These are phyloP conservation scores for Myriosclerotinia curreyana DNA, from an alignment of 2,329 filamentous ascomycete species.

Conservation along the genomic window DNA sequence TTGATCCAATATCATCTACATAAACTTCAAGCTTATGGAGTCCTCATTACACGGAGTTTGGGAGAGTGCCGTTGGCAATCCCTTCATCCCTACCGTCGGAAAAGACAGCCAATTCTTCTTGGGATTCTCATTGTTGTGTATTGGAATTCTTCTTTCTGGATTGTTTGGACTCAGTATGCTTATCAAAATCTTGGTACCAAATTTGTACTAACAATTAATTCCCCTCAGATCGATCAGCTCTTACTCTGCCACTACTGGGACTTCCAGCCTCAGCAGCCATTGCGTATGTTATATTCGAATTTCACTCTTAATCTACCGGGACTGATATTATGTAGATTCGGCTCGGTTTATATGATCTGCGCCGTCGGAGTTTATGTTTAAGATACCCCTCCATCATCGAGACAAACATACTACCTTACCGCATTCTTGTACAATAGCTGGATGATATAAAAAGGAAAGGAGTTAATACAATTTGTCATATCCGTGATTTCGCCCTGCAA, in stretches of 20 bases:
- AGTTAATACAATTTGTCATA: constrained; percentile 23
- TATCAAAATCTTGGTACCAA: background rate
- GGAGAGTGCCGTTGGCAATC: constrained; percentile 85
- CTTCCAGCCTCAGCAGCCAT: constrained; percentile 84
- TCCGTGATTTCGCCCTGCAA: constrained; percentile 27
- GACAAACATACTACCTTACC: constrained; percentile 30
- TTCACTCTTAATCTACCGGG: constrained; percentile 2
- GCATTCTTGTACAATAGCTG: constrained; percentile 39
- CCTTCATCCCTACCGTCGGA: constrained; percentile 74
- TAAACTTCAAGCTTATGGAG: constrained; percentile 58
- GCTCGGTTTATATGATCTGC: constrained; percentile 97
- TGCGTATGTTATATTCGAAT: constrained; percentile 62
- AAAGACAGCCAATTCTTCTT: constrained; percentile 84
- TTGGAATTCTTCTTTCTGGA: constrained; percentile 70
- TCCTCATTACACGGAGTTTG: constrained; percentile 84
- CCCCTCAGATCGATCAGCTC: constrained; percentile 70
- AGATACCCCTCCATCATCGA: constrained; percentile 26
- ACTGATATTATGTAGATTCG: constrained; percentile 59
- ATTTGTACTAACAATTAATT: constrained; percentile 25
- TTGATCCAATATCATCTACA: background rate
- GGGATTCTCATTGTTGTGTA: constrained; percentile 70
- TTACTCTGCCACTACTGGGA: constrained; percentile 74
- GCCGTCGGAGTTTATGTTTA: constrained; percentile 97
- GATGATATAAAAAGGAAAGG: constrained; percentile 36
- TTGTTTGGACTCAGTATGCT: constrained; percentile 81